These are phyloP conservation scores for Pseudogymnoascus sp. DNA, from an alignment of 2,329 filamentous ascomycete genomes.

Conservation along the genomic window DNA sequence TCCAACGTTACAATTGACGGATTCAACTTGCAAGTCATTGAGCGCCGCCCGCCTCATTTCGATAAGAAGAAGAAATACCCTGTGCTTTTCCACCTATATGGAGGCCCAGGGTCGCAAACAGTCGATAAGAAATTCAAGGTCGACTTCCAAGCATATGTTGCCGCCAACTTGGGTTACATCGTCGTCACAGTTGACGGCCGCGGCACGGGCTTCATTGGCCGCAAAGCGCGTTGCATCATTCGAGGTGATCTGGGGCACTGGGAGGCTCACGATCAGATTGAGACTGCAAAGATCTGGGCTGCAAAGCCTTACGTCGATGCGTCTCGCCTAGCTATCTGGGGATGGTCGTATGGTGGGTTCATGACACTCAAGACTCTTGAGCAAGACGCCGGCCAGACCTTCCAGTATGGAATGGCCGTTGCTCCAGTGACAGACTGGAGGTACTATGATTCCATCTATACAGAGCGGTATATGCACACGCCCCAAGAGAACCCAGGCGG, in stretches of 20 bases:
- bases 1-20: slow-evolving; percentile 79
- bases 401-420: slow-evolving; percentile 95
- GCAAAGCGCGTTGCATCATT: slow-evolving; percentile 72
- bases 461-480: slow-evolving; percentile 94
- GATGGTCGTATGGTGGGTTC: slow-evolving; percentile 96
- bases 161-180: slow-evolving; percentile 78
- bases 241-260: slow-evolving; percentile 77
- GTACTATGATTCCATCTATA: slow-evolving; percentile 91
- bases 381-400: slow-evolving; percentile 79
- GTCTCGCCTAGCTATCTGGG: slow-evolving; percentile 85
- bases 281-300: slow-evolving; percentile 77
- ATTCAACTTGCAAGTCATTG: slow-evolving; percentile 64
- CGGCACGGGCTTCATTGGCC: slow-evolving; percentile 84
- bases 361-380: slow-evolving; percentile 92
- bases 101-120: slow-evolving; percentile 84
- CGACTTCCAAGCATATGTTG: slow-evolving; percentile 86
- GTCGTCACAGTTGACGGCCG: slow-evolving; percentile 92
- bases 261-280: slow-evolving; percentile 87
- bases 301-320: slow-evolving; percentile 75
- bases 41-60: slow-evolving; percentile 86
- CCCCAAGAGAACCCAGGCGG: slow-evolving; percentile 73
- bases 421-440: slow-evolving; percentile 98
- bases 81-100: slow-evolving; percentile 91
- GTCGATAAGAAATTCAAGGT: slow-evolving; percentile 75
- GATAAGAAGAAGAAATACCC: slow-evolving; percentile 78